These are phyloP conservation scores for Candida arabinofermentans DNA, from an alignment of 805 yeast species.

Conservation along the genomic window DNA sequence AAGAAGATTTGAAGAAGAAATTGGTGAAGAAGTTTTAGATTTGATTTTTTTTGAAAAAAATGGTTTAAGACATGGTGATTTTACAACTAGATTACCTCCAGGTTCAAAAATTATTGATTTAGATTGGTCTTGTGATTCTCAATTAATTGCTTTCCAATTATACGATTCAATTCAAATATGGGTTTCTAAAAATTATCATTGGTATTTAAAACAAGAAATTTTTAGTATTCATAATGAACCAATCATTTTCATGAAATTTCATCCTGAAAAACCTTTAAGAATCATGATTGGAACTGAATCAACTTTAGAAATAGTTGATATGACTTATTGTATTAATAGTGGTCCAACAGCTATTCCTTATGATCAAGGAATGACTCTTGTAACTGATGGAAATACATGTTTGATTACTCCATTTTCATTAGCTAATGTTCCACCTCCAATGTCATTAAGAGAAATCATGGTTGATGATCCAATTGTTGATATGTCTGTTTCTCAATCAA, in stretches of 20 bases:
- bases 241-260: conserved; percentile 61
- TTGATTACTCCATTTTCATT: conserved; percentile 76
- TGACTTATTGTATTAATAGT: conserved; percentile 54
- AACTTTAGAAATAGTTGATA: conserved; percentile 59
- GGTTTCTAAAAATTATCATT: conserved; percentile 90
- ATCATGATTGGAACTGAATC: conserved; percentile 57
- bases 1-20: conserved; percentile 51
- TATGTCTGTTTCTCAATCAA: conserved; percentile 59
- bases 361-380: conserved; percentile 77
- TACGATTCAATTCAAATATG: conserved; percentile 70
- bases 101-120: conserved; percentile 46
- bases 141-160: conserved; percentile 67
- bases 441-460: conserved; percentile 64
- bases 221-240: conserved; percentile 28
- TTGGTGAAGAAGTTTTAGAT: conserved; percentile 42
- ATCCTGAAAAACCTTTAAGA: conserved; percentile 82
- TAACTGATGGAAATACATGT: conserved; percentile 70
- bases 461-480: conserved; percentile 54
- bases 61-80: conserved; percentile 88
- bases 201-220: conserved; percentile 89
- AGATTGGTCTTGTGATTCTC: conserved; percentile 80
- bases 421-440: conserved; percentile 95
- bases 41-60: conserved; percentile 87
- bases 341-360: conserved; percentile 69
- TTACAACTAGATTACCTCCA: conserved; percentile 59